Base-by-base conservation (phyloP, 208 protist species). In the Trypanosoma scelopori region DNA sequence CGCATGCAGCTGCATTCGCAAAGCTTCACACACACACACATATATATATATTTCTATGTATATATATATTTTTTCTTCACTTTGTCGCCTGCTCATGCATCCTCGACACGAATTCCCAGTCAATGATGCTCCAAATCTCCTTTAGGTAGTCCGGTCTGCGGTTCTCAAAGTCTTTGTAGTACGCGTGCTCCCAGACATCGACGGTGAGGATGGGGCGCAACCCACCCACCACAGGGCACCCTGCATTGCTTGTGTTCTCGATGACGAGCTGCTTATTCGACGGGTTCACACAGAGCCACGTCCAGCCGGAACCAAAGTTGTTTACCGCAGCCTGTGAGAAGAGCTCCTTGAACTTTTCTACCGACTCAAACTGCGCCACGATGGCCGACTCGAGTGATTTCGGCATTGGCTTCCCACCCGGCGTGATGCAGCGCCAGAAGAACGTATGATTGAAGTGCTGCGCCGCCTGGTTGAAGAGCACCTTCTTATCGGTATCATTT, bases 101-200 rank as follows among this genome's bases (percentile, higher is more conserved):
- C 42, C 65, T 42, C 18, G 60, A 59, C n/a, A 97, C 87, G 65
- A 89, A 90, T 49, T 89, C 76, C 94, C 93, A 97, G 74, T 97
- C 83, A 30, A 97, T 87, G 2, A 96, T 65, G 39, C 81, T 69
- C 87, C 88, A 97, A 47, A 93, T 73, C 62, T 89, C 85, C 70
- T 96, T 91, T 43, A 95, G 61, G 76, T 97, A 97, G 52, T 95
- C 87, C 9, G 84, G 79, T 52, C 92, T 82, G 60, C 91, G 76
- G 69, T 97, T 97, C 71, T 95, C 83, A 58, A 93, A 96, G 76
- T 97, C 93, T 60, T 95, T 89, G 82, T 97, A 97, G 79, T 97
- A 98, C n/a, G 95, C 91, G 65, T 98, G 95, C 78, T 98, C 93
- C 95, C 95, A 98, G 20, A 97, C 93, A 66, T 98, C 94, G 5